phyloP scores from a whole-genome alignment of 371 early-diverging fungal species.

The Mortierella sp. region DNA sequence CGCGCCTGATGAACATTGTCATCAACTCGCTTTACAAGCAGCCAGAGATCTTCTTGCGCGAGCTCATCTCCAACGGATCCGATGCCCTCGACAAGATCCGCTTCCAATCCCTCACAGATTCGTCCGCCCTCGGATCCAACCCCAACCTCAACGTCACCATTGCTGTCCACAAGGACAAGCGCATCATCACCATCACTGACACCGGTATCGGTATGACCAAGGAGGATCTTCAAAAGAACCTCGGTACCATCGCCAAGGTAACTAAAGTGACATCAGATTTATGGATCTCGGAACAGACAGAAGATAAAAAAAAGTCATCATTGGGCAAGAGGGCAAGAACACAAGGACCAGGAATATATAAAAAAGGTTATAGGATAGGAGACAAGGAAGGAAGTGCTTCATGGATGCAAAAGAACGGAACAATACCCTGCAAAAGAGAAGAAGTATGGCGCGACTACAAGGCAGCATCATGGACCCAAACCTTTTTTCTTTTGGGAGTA shows the following conservation, averaged over 20 bases:
- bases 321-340: too few species aligned
- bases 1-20: constrained; percentile 91
- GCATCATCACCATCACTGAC: constrained; percentile 88
- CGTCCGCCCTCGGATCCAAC: constrained; percentile 67
- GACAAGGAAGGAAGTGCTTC: too few species aligned
- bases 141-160: constrained; percentile 82
- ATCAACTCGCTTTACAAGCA: constrained; percentile 91
- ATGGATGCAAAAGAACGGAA: too few species aligned
- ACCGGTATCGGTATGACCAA: constrained; percentile 98
- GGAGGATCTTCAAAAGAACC: constrained; percentile 87
- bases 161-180: constrained; percentile 76
- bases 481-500: too few species aligned
- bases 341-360: too few species aligned
- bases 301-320: too few species aligned
- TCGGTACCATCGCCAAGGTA: constrained; percentile 97
- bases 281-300: too few species aligned
- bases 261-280: background rate
- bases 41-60: constrained; percentile 94
- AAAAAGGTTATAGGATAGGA: too few species aligned
- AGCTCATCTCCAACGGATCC: constrained; percentile 95
- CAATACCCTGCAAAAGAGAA: too few species aligned
- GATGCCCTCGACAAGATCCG: constrained; percentile 98
- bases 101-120: constrained; percentile 81
- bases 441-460: too few species aligned
- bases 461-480: too few species aligned